phyloP scores from a whole-genome alignment of 176 grass and related monocot genomes.

The Zea luxurians region DNA sequence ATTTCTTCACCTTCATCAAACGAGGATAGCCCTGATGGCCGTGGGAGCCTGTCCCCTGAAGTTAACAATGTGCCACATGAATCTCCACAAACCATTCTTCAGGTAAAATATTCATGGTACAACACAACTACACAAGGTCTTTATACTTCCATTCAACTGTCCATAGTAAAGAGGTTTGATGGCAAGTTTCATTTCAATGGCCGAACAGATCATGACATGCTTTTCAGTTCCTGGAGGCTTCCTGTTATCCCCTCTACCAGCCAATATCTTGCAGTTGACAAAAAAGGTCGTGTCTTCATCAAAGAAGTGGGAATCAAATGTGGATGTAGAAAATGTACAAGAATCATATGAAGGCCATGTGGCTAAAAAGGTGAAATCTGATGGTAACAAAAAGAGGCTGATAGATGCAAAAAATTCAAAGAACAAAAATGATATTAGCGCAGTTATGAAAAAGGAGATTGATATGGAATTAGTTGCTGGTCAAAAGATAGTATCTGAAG shows the following conservation, averaged over 20 bases:
- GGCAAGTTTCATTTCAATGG: constrained; percentile 39
- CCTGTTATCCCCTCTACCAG: constrained; percentile 72
- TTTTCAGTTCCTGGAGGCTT: constrained; percentile 64
- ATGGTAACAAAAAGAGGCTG: constrained; percentile 51
- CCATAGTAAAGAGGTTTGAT: constrained; percentile 18
- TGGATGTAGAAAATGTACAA: constrained; percentile 42
- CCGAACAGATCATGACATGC: constrained; percentile 82
- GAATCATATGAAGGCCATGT: constrained; percentile 46
- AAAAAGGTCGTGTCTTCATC: constrained; percentile 52
- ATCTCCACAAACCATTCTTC: constrained; percentile 84
- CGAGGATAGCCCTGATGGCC: constrained; percentile 74
- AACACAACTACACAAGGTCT: constrained; percentile 8
- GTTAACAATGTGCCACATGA: constrained; percentile 54
- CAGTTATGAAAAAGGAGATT: constrained; percentile 52
- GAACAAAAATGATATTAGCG: constrained; percentile 39
- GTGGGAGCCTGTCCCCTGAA: constrained; percentile 59
- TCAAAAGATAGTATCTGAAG: constrained; percentile 50
- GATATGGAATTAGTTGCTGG: constrained; percentile 47
- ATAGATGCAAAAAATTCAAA: constrained; percentile 51
- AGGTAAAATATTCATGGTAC: constrained; percentile 61
- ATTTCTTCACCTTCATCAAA: constrained; percentile 90
- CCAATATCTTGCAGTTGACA: constrained; percentile 57
- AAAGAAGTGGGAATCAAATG: constrained; percentile 51
- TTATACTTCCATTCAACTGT: constrained; percentile 26
- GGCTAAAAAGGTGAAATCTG: constrained; percentile 57